These are phyloP conservation scores for Fusarium sp. DNA, from an alignment of 2,329 filamentous ascomycete species.

Conservation along the genomic window DNA sequence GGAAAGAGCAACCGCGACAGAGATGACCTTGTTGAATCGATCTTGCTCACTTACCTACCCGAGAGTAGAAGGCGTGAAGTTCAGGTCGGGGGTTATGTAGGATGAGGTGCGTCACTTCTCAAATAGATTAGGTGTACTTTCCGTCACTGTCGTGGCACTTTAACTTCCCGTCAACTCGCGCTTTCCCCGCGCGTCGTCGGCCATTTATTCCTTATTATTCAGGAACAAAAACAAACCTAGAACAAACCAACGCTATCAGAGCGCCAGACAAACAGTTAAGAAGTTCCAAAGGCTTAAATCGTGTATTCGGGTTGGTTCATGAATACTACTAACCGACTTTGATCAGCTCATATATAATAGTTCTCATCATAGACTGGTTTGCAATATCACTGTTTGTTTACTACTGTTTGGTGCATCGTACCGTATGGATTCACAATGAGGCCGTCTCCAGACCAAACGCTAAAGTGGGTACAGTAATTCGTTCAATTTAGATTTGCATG, in stretches of 20 bases:
- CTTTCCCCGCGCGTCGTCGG: conserved; percentile 19
- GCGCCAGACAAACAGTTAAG: not conserved
- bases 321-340: too few species aligned
- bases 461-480: too few species aligned
- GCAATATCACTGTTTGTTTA: too few species aligned
- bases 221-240: conserved; percentile 24
- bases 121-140: not conserved
- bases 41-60: conserved; percentile 20
- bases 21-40: conserved; percentile 13
- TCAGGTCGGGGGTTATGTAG: not conserved
- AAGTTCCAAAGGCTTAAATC: not conserved
- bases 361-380: too few species aligned
- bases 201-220: conserved; percentile 26
- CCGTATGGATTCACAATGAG: too few species aligned
- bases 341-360: too few species aligned
- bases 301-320: too few species aligned
- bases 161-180: conserved; percentile 4
- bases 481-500: too few species aligned
- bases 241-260: not conserved
- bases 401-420: too few species aligned
- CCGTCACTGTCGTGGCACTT: not conserved
- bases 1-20: conserved; percentile 24
- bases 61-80: not conserved
- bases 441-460: too few species aligned
- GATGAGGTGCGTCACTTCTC: not conserved